Percentiles rank a stretch among this genome's conserved stretches.
Evolutionary conservation across 257 asterid species (phyloP).

Genomic region (Scutellaria baicalensis): DNA sequence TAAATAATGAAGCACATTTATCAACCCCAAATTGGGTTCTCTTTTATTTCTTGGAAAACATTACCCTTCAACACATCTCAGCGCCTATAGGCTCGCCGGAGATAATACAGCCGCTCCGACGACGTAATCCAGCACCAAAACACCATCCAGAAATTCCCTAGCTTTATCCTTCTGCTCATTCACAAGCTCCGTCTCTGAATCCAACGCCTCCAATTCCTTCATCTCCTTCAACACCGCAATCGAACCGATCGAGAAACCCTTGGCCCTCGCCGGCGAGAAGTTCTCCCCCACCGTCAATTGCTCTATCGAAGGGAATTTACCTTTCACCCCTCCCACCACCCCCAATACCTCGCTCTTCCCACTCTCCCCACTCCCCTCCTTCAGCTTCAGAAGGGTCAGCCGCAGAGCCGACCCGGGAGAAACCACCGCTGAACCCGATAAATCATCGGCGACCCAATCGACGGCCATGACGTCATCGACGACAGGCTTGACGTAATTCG

Average conservation of each 20-base stretch:
- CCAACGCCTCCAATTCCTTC: slow-evolving; percentile 53
- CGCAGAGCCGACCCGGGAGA: slow-evolving; percentile 49
- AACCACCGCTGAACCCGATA: slow-evolving; percentile 18
- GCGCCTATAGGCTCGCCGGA: slow-evolving; percentile 31
- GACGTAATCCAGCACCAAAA: slow-evolving; percentile 57
- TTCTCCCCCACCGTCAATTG: slow-evolving; percentile 73
- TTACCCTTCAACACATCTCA: too few relatives aligned
- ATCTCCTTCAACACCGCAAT: slow-evolving; percentile 57
- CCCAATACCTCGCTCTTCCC: slow-evolving; percentile 44
- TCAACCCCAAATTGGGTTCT: too few relatives aligned
- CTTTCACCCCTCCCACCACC: slow-evolving; percentile 38
- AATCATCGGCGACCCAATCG: slow-evolving; percentile 49
- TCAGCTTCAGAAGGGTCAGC: slow-evolving; percentile 44
- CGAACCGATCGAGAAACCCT: slow-evolving; percentile 75
- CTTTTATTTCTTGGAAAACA: too few relatives aligned
- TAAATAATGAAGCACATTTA: too few relatives aligned
- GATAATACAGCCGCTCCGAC: slow-evolving; percentile 28
- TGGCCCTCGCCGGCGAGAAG: slow-evolving; percentile 71
- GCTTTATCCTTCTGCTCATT: slow-evolving; percentile 54
- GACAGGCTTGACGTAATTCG: slow-evolving; percentile 32
- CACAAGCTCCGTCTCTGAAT: slow-evolving; percentile 30
- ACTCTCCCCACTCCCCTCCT: slow-evolving; percentile 38
- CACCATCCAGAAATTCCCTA: slow-evolving; percentile 51
- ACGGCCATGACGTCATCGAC: slow-evolving; percentile 60
- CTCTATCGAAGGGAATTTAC: slow-evolving; percentile 38